Evolutionary conservation across 139 green algal genomes (phyloP).

Genomic region (Auxenochlorella pyrenoidosa): DNA sequence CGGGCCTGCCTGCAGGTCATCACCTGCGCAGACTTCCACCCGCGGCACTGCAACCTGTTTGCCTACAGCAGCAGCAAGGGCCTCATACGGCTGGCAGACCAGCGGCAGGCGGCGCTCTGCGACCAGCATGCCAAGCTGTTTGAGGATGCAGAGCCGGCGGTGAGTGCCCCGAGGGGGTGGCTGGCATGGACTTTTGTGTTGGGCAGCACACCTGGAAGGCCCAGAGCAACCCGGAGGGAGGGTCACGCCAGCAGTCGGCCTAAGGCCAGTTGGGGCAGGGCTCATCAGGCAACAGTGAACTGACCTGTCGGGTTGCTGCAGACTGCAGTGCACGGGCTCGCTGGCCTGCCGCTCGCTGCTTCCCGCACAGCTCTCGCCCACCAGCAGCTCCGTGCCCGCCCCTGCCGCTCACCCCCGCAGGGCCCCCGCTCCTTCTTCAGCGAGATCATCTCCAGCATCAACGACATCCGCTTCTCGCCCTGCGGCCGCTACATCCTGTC

Average conservation of each 20-base stretch:
- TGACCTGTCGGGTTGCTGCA: too few species aligned
- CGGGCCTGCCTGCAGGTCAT: constrained; percentile 84
- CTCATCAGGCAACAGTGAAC: too few species aligned
- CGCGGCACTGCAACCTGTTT: constrained; percentile 89
- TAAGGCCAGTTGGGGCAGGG: too few species aligned
- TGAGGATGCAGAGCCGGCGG: constrained; percentile 72
- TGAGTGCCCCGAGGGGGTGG: constrained; percentile 11
- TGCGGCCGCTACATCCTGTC: constrained; percentile 91
- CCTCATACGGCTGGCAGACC: constrained; percentile 94
- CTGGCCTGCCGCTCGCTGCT: too few species aligned
- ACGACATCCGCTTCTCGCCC: constrained; percentile 92
- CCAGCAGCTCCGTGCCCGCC: too few species aligned
- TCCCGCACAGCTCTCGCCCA: neutral
- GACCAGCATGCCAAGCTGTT: constrained; percentile 88
- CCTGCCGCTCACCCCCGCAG: constrained; percentile 37
- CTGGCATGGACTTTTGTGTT: too few species aligned
- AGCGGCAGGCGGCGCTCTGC: constrained; percentile 90
- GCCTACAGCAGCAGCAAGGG: constrained; percentile 96
- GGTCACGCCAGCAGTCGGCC: too few species aligned
- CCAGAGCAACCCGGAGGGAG: too few species aligned
- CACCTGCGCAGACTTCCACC: constrained; percentile 96
- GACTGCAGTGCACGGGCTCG: too few species aligned
- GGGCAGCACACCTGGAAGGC: too few species aligned
- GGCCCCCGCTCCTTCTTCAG: constrained; percentile 90
- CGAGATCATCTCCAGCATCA: constrained; percentile 97